A percentile compares a stretch with the other conserved stretches of the same genome.
These are phyloP conservation scores for Pseudogymnoascus sp. DNA, from an alignment of 2,329 filamentous ascomycete species.

Conservation along the genomic window DNA sequence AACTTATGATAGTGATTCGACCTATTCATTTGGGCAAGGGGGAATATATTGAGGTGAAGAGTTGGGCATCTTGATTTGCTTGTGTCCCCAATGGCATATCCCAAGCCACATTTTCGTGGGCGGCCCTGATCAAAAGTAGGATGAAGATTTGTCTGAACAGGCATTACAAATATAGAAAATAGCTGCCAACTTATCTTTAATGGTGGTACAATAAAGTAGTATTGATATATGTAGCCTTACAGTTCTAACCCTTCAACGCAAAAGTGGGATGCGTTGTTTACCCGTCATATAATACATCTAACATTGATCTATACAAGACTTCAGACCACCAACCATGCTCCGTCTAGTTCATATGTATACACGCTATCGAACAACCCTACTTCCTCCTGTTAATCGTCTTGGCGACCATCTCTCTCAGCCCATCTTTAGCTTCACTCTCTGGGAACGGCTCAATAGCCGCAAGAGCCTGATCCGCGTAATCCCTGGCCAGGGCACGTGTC, in stretches of 20 bases:
- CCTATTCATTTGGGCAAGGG: background rate
- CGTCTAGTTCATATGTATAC: conserved; percentile 6
- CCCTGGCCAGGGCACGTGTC: conserved; percentile 80
- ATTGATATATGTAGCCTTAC: background rate
- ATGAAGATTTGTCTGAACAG: background rate
- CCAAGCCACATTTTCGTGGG: background rate
- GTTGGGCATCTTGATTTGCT: background rate
- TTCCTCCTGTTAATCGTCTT: conserved; percentile 88
- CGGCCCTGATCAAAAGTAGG: background rate
- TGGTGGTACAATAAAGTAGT: background rate
- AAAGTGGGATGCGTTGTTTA: background rate
- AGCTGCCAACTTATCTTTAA: background rate
- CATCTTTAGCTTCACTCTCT: conserved; percentile 88
- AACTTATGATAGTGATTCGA: background rate
- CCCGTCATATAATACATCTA: conserved; percentile 5
- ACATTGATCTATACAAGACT: conserved; percentile 2
- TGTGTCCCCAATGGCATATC: background rate
- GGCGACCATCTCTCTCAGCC: conserved; percentile 84
- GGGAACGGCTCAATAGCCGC: conserved; percentile 78
- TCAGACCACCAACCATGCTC: conserved; percentile 2
- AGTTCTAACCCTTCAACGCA: background rate
- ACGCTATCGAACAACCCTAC: conserved; percentile 35
- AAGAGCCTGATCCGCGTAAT: conserved; percentile 83
- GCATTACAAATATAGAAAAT: background rate
- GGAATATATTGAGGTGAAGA: background rate